phyloP scores from a whole-genome alignment of 441 rosid genomes.

The Adansonia gregorii region DNA sequence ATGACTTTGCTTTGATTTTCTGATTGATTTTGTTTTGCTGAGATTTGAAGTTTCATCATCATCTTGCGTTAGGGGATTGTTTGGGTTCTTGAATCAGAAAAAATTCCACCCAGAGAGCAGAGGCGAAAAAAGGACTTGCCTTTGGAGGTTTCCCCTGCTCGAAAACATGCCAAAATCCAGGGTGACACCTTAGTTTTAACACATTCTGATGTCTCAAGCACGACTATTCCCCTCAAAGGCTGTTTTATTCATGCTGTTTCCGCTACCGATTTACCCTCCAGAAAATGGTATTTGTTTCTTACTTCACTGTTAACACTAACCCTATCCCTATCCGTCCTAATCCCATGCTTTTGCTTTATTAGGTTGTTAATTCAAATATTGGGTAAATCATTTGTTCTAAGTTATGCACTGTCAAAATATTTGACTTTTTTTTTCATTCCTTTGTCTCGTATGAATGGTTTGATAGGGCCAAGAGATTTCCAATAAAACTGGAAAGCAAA shows the following conservation, averaged over 20 bases:
- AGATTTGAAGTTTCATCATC: background rate
- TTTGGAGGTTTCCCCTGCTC: conserved; percentile 67
- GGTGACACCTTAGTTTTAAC: conserved; percentile 55
- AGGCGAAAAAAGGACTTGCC: conserved; percentile 55
- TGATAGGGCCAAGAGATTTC: conserved; percentile 89
- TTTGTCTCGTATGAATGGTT: conserved; percentile 1
- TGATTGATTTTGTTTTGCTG: background rate
- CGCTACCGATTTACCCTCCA: conserved; percentile 62
- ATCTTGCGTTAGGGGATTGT: conserved; percentile 58
- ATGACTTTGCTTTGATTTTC: background rate
- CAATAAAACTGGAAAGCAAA: conserved; percentile 78
- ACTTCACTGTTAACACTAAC: background rate
- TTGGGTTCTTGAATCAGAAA: conserved; percentile 79
- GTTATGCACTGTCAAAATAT: background rate
- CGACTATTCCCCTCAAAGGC: conserved; percentile 51
- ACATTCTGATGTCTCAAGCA: conserved; percentile 54
- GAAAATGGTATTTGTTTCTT: conserved; percentile 72
- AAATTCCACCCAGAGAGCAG: conserved; percentile 58
- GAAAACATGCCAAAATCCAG: conserved; percentile 58
- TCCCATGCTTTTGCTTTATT: conserved; percentile 1
- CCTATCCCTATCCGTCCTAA: too few relatives aligned
- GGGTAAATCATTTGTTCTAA: background rate
- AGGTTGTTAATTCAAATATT: background rate
- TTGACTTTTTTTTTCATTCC: background rate
- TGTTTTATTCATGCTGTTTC: conserved; percentile 82